Percentiles rank a stretch among this genome's conserved stretches.
phyloP scores from a whole-genome alignment of 306 rosid species.

The Dicorynia guianensis region DNA sequence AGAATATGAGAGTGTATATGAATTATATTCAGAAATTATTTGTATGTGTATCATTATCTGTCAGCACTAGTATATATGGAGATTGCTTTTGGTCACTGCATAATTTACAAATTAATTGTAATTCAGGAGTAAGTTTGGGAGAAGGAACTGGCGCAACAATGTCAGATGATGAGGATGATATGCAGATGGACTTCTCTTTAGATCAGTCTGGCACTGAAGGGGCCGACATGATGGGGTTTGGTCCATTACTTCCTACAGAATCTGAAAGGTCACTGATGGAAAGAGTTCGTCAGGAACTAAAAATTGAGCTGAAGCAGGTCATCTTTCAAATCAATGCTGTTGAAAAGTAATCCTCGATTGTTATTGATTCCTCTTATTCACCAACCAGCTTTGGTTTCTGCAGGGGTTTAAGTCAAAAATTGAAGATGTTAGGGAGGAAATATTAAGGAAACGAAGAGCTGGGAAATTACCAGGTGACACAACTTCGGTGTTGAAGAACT shows the following conservation, averaged over 20 bases:
- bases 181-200: slow-evolving; percentile 77
- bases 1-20: too few relatives aligned
- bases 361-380: slow-evolving; percentile 7
- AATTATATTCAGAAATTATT: too few relatives aligned
- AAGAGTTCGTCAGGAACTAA: slow-evolving; percentile 92
- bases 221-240: slow-evolving; percentile 96
- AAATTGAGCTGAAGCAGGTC: slow-evolving; percentile 97
- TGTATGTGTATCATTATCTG: too few relatives aligned
- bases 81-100: too few relatives aligned
- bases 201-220: slow-evolving; percentile 75
- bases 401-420: slow-evolving; percentile 98
- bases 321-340: background rate
- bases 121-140: slow-evolving; percentile 82
- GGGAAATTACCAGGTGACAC: slow-evolving; percentile 98
- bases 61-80: too few relatives aligned
- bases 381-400: slow-evolving; percentile 6
- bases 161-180: slow-evolving; percentile 96
- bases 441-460: slow-evolving; percentile 94
- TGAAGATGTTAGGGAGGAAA: slow-evolving; percentile 98
- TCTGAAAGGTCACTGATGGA: slow-evolving; percentile 97
- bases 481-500: slow-evolving; percentile 87
- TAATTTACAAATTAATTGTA: background rate
- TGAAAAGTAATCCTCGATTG: background rate
- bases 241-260: slow-evolving; percentile 92
- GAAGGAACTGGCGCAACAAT: slow-evolving; percentile 96